Evolutionary conservation across 2,329 filamentous ascomycete species (phyloP).

Genomic region (Microcera coccophila): DNA sequence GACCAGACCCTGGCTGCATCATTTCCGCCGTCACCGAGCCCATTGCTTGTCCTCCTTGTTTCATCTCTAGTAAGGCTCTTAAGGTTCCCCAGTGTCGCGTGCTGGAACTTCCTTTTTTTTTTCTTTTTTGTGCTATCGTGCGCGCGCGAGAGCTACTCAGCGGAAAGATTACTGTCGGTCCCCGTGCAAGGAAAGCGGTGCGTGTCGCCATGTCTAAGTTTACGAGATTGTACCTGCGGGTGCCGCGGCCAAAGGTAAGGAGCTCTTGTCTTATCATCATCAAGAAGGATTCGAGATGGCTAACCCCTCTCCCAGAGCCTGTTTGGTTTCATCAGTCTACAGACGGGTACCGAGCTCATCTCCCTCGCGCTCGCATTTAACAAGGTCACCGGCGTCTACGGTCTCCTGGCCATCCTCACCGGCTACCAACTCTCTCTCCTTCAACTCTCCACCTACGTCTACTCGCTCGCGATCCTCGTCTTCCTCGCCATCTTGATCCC

Average conservation of each 20-base stretch:
- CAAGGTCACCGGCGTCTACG: slow-evolving; percentile 87
- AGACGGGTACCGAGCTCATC: slow-evolving; percentile 82
- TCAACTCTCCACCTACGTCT: slow-evolving; percentile 88
- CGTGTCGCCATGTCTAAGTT: slow-evolving; percentile 33
- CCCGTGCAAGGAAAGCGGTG: too few relatives aligned
- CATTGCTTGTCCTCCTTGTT: background rate
- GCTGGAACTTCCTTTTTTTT: too few relatives aligned
- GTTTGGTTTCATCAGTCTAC: slow-evolving; percentile 79
- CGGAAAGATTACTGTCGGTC: background rate
- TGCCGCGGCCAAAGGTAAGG: slow-evolving; percentile 40
- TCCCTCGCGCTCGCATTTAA: slow-evolving; percentile 81
- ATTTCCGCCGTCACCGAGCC: slow-evolving; percentile 22
- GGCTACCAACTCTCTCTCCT: slow-evolving; percentile 78
- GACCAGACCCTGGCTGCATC: slow-evolving; percentile 24
- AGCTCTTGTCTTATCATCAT: slow-evolving; percentile 5
- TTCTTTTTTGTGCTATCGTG: too few relatives aligned
- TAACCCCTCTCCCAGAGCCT: slow-evolving; percentile 58
- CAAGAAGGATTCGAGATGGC: background rate
- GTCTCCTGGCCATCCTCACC: slow-evolving; percentile 81
- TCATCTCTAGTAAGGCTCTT: too few relatives aligned
- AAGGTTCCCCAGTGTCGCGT: too few relatives aligned
- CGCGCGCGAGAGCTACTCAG: too few relatives aligned
- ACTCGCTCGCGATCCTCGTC: slow-evolving; percentile 69
- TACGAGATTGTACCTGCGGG: slow-evolving; percentile 36
- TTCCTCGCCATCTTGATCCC: slow-evolving; percentile 68